Base-by-base conservation (phyloP, 2,329 filamentous ascomycete species). In the Nakataea oryzae region DNA sequence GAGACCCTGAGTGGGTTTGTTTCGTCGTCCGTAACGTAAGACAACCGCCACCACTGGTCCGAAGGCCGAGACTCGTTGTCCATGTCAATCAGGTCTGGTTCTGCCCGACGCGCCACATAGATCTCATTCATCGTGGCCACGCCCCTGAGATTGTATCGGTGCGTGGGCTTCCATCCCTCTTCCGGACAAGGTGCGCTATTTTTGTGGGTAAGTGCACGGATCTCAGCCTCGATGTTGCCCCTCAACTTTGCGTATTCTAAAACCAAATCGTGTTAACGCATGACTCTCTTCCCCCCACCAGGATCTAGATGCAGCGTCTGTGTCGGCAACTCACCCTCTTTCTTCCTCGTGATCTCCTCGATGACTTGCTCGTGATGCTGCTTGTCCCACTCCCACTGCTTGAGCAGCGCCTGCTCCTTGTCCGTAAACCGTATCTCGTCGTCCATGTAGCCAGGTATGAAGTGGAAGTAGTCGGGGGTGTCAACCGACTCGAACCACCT, bases 31-130 rank as follows among this genome's bases (percentile, higher is more conserved):
- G 64, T 28, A 13, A 67, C 57, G 61, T 66, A 70, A 1, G 66
- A 65, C 3, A 70, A 58, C 50, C 60, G 63, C 68, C 68, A 73
- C 73, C 73, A 75, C 62, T 70, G 65, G 26, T 73, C 69, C 1
- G 21, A 54, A 4, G 63, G 30, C 17, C 54, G 47, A 8, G 59
- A 17, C 14, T 56, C 62, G n/a, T 66, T 66, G 1, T 67, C 65
- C 26, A 64, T 57, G 24, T 65, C 61, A 56, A 67, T 66, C 29
- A 66, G 63, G 14, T 65, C 63, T 7, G 63, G 63, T 57, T 66
- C 67, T 7, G 62, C 65, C 14, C 68, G 67, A 27, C 66, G 66
- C 34, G 69, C 70, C 27, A 73, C 57, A 41, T 70, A 74, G 2
- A 73, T 67, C 6, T 65, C 66, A 28, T 70, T 66, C 1, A 67